These are phyloP conservation scores for Lagerstroemia fauriei DNA, from an alignment of 441 rosid species.

Conservation along the genomic window DNA sequence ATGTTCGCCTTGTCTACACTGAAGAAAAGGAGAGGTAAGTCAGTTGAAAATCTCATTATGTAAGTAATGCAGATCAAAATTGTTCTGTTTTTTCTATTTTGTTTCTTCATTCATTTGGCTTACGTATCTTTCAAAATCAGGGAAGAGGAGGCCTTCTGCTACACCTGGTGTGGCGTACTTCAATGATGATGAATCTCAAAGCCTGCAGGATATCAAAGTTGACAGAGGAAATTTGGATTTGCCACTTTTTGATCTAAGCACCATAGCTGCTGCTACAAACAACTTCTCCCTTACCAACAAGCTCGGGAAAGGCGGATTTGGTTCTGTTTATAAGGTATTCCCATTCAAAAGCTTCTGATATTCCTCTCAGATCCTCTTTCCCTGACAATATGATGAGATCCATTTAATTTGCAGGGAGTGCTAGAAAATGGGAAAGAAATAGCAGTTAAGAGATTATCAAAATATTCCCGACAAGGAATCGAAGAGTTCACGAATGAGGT, in stretches of 20 bases:
- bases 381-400: neutral
- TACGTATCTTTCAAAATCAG: neutral
- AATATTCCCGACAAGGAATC: slow-evolving; percentile 49
- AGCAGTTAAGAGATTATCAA: slow-evolving; percentile 62
- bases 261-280: slow-evolving; percentile 51
- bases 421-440: slow-evolving; percentile 54
- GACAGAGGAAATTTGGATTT: slow-evolving; percentile 35
- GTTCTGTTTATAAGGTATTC: slow-evolving; percentile 58
- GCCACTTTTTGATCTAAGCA: slow-evolving; percentile 60
- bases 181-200: neutral
- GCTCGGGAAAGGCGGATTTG: slow-evolving; percentile 80
- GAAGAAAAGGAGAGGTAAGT: neutral
- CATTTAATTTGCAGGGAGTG: slow-evolving; percentile 4
- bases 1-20: neutral
- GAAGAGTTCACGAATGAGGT: slow-evolving; percentile 70
- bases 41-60: neutral
- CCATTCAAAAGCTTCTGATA: neutral
- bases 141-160: neutral
- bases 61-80: neutral
- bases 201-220: neutral
- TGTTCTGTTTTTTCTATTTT: neutral
- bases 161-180: neutral
- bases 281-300: slow-evolving; percentile 53
- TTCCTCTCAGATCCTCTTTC: neutral
- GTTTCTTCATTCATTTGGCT: neutral